Evolutionary conservation across 148 eudicot species (phyloP).

Genomic region (Vaccinium corymbosum): DNA sequence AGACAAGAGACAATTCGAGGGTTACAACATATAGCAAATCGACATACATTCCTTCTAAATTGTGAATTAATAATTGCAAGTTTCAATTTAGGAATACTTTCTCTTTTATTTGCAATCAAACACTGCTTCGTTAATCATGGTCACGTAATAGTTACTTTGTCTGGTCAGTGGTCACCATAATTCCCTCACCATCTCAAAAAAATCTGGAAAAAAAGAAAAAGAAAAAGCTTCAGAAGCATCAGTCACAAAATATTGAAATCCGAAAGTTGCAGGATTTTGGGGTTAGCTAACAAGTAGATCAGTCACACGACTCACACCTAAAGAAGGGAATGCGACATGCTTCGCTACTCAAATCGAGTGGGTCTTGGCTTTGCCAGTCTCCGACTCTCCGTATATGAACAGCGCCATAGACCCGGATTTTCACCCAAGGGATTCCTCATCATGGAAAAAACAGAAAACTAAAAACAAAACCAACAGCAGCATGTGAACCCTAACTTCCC

Average conservation of each 20-base stretch:
- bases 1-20: slow-evolving; percentile 13
- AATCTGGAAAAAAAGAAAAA: background rate
- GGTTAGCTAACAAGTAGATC: background rate
- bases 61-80: background rate
- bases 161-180: background rate
- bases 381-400: background rate
- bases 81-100: background rate
- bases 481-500: background rate
- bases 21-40: background rate
- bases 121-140: background rate
- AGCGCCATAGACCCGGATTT: background rate
- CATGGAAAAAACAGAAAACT: background rate
- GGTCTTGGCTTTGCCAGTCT: background rate
- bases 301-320: background rate
- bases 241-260: background rate
- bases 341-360: background rate
- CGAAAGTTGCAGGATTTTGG: background rate
- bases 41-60: slow-evolving; percentile 1
- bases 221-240: background rate
- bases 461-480: background rate
- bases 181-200: background rate
- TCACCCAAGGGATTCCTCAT: background rate
- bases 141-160: background rate
- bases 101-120: background rate
- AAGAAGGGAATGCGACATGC: background rate